A percentile compares a stretch with the other conserved stretches of the same genome.
phyloP scores from a whole-genome alignment of 2,329 filamentous ascomycete genomes.

The Cladophialophora psammophila region DNA sequence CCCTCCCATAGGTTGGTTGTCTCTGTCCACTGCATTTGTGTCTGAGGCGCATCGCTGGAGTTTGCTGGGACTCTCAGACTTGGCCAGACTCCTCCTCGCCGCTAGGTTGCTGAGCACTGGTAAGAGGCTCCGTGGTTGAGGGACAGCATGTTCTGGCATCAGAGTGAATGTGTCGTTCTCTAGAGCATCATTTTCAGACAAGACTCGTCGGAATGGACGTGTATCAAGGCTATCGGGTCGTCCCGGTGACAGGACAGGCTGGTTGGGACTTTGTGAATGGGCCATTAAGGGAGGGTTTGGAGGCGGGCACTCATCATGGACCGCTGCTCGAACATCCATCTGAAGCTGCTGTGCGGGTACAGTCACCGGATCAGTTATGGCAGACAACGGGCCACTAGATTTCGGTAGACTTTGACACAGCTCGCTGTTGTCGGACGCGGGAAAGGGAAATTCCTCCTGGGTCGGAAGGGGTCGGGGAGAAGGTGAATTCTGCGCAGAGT shows the following conservation, averaged over 20 bases:
- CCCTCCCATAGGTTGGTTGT: background rate
- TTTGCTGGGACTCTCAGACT: constrained; percentile 24
- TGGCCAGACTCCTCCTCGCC: constrained; percentile 16
- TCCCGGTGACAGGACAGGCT: background rate
- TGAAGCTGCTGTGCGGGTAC: background rate
- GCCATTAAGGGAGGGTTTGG: background rate
- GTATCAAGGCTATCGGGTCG: background rate
- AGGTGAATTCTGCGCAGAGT: constrained; percentile 3
- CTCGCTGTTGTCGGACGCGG: background rate
- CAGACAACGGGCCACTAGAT: background rate
- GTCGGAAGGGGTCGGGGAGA: constrained; percentile 19
- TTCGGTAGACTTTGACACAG: background rate
- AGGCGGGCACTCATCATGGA: background rate
- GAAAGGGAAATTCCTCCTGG: constrained; percentile 28
- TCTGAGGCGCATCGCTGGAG: constrained; percentile 31
- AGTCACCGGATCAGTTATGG: background rate
- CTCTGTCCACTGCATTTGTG: constrained; percentile 15
- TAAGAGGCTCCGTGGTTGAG: constrained; percentile 18
- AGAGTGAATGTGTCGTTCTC: constrained; percentile 8
- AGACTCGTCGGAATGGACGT: constrained; percentile 31
- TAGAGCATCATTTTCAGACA: constrained; percentile 35
- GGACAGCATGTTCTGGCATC: background rate
- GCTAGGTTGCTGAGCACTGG: constrained; percentile 20
- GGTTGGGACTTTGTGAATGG: background rate
- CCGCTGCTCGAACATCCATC: background rate